These are phyloP conservation scores for Taphrina wiesneri DNA, from an alignment of 1,139 yeast species.

Conservation along the genomic window DNA sequence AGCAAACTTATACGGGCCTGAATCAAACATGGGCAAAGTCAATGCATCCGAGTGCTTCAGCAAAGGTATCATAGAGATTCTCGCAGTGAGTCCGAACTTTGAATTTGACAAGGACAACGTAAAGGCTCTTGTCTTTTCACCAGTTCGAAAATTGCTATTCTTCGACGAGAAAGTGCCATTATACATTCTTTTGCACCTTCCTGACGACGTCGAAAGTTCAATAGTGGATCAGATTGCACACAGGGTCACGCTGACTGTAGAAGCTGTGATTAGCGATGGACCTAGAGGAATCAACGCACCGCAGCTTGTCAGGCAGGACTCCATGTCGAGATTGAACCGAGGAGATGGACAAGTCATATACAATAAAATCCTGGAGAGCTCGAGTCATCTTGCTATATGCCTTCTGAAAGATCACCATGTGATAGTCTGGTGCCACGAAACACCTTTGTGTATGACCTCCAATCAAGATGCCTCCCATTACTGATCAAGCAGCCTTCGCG, in stretches of 20 bases:
- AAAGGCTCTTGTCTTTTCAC: background rate
- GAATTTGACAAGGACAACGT: background rate
- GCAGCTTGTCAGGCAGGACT: slow-evolving; percentile 11
- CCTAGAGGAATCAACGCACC: slow-evolving; percentile 4
- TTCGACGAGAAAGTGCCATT: slow-evolving; percentile 25
- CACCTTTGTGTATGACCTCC: background rate
- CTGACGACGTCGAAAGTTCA: background rate
- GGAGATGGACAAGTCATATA: slow-evolving; percentile 11
- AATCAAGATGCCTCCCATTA: background rate
- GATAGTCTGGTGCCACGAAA: background rate
- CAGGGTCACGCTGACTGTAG: background rate
- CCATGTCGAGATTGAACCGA: background rate
- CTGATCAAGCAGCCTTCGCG: background rate
- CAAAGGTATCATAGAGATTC: background rate
- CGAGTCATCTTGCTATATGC: background rate
- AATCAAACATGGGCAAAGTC: background rate
- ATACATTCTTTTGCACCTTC: slow-evolving; percentile 1
- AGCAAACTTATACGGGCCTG: no score
- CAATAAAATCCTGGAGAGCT: background rate
- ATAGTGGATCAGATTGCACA: background rate
- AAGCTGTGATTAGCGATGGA: background rate
- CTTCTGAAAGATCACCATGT: background rate
- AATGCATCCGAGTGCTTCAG: background rate
- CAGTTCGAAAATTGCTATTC: slow-evolving; percentile 10
- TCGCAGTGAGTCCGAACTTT: background rate